Evolutionary conservation across 2,329 filamentous ascomycete genomes (phyloP).

Genomic region (Dissoconium aciculare): DNA sequence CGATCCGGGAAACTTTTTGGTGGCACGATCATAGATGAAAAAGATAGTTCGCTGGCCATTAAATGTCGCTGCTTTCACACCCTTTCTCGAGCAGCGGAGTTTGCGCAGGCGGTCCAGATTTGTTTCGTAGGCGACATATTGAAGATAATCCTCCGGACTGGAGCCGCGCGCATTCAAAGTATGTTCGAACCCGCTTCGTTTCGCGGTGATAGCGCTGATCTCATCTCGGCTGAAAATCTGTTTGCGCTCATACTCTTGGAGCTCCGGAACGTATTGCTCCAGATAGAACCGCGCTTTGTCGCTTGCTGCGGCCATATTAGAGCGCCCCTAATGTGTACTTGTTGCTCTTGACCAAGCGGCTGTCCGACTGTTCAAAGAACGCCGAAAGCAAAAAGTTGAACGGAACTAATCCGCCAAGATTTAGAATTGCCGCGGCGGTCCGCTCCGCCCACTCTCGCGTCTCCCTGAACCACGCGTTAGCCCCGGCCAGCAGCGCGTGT

Average conservation of each 20-base stretch:
- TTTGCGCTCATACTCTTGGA: slow-evolving; percentile 84
- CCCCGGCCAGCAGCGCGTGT: background rate
- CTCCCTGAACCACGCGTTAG: too few species aligned
- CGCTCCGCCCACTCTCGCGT: too few species aligned
- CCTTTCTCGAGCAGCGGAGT: slow-evolving; percentile 70
- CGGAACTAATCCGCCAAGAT: too few species aligned
- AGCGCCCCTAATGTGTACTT: too few species aligned
- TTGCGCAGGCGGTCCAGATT: slow-evolving; percentile 57
- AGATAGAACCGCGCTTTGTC: slow-evolving; percentile 94
- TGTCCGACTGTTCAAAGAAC: too few species aligned
- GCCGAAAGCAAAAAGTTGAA: too few species aligned
- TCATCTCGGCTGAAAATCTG: slow-evolving; percentile 84
- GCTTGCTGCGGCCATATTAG: slow-evolving; percentile 60
- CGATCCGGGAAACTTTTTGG: slow-evolving; percentile 69
- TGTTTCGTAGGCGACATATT: slow-evolving; percentile 62
- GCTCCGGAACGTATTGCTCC: slow-evolving; percentile 79
- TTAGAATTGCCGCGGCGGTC: background rate
- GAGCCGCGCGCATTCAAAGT: slow-evolving; percentile 70
- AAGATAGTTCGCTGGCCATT: slow-evolving; percentile 72
- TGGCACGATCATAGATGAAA: slow-evolving; percentile 74
- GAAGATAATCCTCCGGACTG: slow-evolving; percentile 61
- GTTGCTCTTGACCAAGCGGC: too few species aligned
- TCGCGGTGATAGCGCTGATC: slow-evolving; percentile 74
- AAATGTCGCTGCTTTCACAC: slow-evolving; percentile 53
- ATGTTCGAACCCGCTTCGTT: slow-evolving; percentile 87